Percentiles rank a stretch among this genome's conserved stretches.
These are phyloP conservation scores for Ustilaginoidea virens DNA, from an alignment of 2,329 filamentous ascomycete species.

Conservation along the genomic window DNA sequence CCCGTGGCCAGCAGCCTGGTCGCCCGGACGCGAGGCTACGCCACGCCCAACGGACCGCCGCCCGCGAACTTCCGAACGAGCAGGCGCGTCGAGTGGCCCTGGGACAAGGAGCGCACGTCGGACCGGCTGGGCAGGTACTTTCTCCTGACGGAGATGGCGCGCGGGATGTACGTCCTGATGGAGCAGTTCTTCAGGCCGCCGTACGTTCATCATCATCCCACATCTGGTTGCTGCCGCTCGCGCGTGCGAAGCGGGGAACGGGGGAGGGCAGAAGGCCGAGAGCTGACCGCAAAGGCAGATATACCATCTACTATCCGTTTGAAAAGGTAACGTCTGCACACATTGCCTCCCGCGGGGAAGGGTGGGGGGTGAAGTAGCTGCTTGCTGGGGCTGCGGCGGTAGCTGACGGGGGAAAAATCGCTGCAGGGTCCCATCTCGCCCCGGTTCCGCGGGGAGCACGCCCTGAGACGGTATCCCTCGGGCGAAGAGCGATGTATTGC, in stretches of 20 bases:
- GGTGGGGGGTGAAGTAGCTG: constrained; percentile 2
- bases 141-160: constrained; percentile 84
- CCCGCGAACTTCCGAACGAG: constrained; percentile 68
- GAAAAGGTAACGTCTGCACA: constrained; percentile 56
- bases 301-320: constrained; percentile 97
- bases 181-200: constrained; percentile 98
- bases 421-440: constrained; percentile 81
- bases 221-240: too few relatives aligned
- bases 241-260: too few relatives aligned
- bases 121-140: constrained; percentile 89
- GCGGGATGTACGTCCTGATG: constrained; percentile 94
- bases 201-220: too few relatives aligned
- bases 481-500: constrained; percentile 98
- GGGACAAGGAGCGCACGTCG: constrained; percentile 59
- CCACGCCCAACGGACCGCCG: constrained; percentile 63
- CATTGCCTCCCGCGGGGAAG: too few relatives aligned
- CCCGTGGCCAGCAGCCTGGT: constrained; percentile 8
- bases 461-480: constrained; percentile 86
- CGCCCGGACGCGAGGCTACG: constrained; percentile 28
- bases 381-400: background rate
- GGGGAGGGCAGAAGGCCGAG: too few relatives aligned
- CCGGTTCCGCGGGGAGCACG: constrained; percentile 95
- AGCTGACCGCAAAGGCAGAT: constrained; percentile 35
- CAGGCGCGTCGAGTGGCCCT: constrained; percentile 61
- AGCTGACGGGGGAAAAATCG: background rate